A percentile compares a stretch with the other conserved stretches of the same genome.
These are phyloP conservation scores for Phaffomyces opuntiae DNA, from an alignment of 805 yeast species.

Conservation along the genomic window DNA sequence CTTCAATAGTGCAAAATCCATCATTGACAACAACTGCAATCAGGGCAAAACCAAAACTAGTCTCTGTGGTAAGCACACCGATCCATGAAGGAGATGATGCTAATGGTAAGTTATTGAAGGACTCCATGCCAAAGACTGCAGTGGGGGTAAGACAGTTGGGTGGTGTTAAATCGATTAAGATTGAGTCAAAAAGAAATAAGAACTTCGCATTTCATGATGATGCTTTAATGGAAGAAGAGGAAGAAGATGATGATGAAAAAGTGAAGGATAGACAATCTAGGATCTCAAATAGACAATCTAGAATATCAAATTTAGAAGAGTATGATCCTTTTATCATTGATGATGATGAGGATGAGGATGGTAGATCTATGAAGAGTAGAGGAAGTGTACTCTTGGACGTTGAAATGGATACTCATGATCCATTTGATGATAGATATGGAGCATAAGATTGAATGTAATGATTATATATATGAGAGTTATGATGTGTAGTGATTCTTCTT, in stretches of 20 bases:
- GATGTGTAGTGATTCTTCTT: too few relatives aligned
- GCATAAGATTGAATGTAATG: not conserved
- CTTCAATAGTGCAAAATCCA: constrained; percentile 37
- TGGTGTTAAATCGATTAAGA: constrained; percentile 19
- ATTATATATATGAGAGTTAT: too few relatives aligned
- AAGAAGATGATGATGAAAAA: constrained; percentile 14
- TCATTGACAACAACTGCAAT: constrained; percentile 58
- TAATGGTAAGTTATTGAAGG: constrained; percentile 3
- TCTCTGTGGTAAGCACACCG: constrained; percentile 37
- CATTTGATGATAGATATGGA: constrained; percentile 1
- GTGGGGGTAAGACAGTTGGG: constrained; percentile 20
- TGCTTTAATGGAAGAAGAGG: constrained; percentile 13
- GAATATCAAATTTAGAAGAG: constrained; percentile 5
- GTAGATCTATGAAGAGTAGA: not conserved
- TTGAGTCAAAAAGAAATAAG: constrained; percentile 7
- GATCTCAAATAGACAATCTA: not conserved
- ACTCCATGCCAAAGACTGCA: constrained; percentile 19
- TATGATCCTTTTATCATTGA: constrained; percentile 24
- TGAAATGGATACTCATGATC: constrained; percentile 19
- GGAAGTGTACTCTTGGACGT: constrained; percentile 23
- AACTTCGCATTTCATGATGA: constrained; percentile 9
- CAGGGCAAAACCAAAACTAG: constrained; percentile 65
- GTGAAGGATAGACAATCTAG: not conserved
- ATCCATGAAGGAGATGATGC: constrained; percentile 5
- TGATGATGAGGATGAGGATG: constrained; percentile 11